Evolutionary conservation across 164 flowering plant species (phyloP).

Genomic region (Tetracentron sinense): DNA sequence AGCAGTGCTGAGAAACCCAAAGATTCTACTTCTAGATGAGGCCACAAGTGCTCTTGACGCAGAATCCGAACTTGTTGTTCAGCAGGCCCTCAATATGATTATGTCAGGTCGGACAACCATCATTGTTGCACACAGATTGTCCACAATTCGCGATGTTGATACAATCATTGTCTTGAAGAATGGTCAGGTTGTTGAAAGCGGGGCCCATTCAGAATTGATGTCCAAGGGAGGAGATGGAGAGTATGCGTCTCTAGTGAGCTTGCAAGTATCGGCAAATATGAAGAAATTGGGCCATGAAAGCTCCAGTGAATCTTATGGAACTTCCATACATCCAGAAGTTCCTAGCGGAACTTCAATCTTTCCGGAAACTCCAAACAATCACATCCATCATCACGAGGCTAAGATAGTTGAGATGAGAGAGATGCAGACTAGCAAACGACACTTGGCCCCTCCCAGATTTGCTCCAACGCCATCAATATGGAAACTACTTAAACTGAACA

Average conservation of each 20-base stretch:
- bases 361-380: slow-evolving; percentile 18
- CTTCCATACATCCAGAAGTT: slow-evolving; percentile 22
- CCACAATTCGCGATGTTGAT: slow-evolving; percentile 50
- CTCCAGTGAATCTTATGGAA: slow-evolving; percentile 9
- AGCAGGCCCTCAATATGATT: slow-evolving; percentile 45
- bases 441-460: slow-evolving; percentile 1
- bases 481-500: slow-evolving; percentile 50
- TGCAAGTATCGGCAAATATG: slow-evolving; percentile 34
- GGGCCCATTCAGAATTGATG: slow-evolving; percentile 50
- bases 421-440: slow-evolving; percentile 7
- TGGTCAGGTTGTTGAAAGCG: slow-evolving; percentile 64
- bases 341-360: slow-evolving; percentile 17
- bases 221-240: slow-evolving; percentile 42
- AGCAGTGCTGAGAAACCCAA: slow-evolving; percentile 60
- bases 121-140: slow-evolving; percentile 57
- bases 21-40: slow-evolving; percentile 63
- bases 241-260: slow-evolving; percentile 54
- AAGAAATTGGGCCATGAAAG: slow-evolving; percentile 14
- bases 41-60: slow-evolving; percentile 73
- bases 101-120: slow-evolving; percentile 54
- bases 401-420: slow-evolving; percentile 16
- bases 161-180: slow-evolving; percentile 48
- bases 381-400: slow-evolving; percentile 13
- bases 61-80: slow-evolving; percentile 57
- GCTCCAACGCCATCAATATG: slow-evolving; percentile 38